Evolutionary conservation across 495 filamentous ascomycete species (phyloP).

Genomic region (Penicillium subrubescens): DNA sequence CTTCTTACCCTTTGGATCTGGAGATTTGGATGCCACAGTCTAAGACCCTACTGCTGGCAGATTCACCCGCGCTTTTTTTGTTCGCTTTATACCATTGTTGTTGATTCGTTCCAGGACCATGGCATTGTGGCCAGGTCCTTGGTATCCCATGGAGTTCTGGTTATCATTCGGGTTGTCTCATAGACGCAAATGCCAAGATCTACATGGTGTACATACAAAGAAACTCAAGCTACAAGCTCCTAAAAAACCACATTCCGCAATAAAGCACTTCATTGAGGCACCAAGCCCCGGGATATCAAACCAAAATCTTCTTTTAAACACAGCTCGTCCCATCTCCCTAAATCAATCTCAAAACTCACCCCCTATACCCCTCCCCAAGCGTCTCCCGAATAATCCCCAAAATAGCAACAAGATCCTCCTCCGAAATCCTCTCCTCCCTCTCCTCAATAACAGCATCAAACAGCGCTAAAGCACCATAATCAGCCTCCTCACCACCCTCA

Average conservation of each 20-base stretch:
- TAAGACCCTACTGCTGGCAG: not conserved
- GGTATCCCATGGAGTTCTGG: not conserved
- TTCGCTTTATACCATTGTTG: slow-evolving; percentile 10
- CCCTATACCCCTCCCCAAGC: slow-evolving; percentile 27
- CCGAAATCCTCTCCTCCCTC: slow-evolving; percentile 40
- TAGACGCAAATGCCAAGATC: not conserved
- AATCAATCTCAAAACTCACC: slow-evolving; percentile 9
- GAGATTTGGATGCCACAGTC: not conserved
- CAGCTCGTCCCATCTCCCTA: not conserved
- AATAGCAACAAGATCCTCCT: slow-evolving; percentile 40
- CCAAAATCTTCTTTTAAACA: not conserved
- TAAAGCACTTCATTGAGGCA: not conserved
- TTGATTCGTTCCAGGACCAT: not conserved
- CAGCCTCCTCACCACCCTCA: slow-evolving; percentile 31
- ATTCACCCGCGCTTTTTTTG: not conserved
- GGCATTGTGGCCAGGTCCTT: not conserved
- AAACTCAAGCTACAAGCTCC: not conserved
- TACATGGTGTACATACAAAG: not conserved
- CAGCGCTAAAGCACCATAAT: slow-evolving; percentile 43
- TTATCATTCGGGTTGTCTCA: not conserved
- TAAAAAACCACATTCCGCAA: not conserved
- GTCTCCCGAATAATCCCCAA: slow-evolving; percentile 41
- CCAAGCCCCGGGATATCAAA: slow-evolving; percentile 10
- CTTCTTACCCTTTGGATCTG: not conserved
- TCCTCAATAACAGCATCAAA: slow-evolving; percentile 50